These are phyloP conservation scores for Arachis hypogaea DNA, from an alignment of 306 rosid species.

Conservation along the genomic window DNA sequence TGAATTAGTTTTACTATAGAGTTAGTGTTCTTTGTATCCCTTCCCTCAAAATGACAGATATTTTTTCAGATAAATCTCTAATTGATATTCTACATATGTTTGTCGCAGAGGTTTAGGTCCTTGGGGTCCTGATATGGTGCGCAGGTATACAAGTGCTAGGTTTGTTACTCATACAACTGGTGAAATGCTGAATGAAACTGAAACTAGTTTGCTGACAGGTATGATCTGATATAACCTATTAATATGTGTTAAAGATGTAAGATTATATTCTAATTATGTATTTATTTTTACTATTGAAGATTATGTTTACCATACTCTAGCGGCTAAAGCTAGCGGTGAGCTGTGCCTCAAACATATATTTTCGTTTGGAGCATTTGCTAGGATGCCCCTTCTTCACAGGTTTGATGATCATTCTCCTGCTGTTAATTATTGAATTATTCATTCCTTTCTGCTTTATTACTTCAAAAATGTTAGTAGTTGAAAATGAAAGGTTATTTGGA, in stretches of 20 bases:
- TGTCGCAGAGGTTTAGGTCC: slow-evolving; percentile 91
- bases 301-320: slow-evolving; percentile 87
- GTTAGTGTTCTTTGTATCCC: no score
- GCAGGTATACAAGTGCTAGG: slow-evolving; percentile 73
- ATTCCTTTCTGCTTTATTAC: slow-evolving; percentile 16
- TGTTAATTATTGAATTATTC: slow-evolving; percentile 10
- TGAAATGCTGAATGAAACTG: slow-evolving; percentile 61
- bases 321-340: slow-evolving; percentile 96
- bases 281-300: slow-evolving; percentile 57
- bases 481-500: slow-evolving; percentile 7
- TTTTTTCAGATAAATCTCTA: slow-evolving; percentile 4
- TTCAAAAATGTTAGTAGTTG: neutral
- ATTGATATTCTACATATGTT: slow-evolving; percentile 19
- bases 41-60: neutral
- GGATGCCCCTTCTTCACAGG: slow-evolving; percentile 90
- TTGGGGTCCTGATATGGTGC: slow-evolving; percentile 88
- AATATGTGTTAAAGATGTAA: slow-evolving; percentile 8
- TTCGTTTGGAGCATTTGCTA: slow-evolving; percentile 86
- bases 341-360: slow-evolving; percentile 86
- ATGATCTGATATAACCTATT: slow-evolving; percentile 31
- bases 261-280: slow-evolving; percentile 40
- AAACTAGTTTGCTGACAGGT: slow-evolving; percentile 83
- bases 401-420: slow-evolving; percentile 41
- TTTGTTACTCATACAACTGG: slow-evolving; percentile 73
- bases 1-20: neutral